Evolutionary conservation across 2,329 filamentous ascomycete genomes (phyloP).

Genomic region (Botrytis byssoidea): DNA sequence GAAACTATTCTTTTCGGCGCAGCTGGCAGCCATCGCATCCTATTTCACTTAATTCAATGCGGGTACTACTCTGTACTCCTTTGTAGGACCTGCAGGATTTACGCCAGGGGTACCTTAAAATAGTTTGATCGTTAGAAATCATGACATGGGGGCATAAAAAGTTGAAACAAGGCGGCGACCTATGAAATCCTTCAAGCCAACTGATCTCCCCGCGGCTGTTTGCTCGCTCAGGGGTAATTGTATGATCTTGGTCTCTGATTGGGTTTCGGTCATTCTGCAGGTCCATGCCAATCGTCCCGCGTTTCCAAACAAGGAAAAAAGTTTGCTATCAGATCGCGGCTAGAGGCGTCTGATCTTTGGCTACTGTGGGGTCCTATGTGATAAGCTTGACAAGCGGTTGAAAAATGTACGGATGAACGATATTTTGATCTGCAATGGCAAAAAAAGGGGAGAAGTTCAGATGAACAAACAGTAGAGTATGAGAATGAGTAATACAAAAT

Average conservation of each 20-base stretch:
- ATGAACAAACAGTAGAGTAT: neutral
- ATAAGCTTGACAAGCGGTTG: neutral
- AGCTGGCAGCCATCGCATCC: constrained; percentile 17
- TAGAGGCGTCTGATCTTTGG: constrained; percentile 17
- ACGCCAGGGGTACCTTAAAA: neutral
- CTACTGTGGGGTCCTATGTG: neutral
- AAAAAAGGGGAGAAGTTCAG: neutral
- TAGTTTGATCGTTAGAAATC: neutral
- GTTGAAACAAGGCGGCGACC: constrained; percentile 14
- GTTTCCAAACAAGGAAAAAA: neutral
- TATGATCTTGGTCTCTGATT: constrained; percentile 4
- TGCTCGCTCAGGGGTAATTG: neutral
- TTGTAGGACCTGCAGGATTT: constrained; percentile 11
- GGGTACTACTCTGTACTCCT: constrained; percentile 11
- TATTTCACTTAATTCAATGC: constrained; percentile 3
- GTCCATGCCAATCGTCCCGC: neutral
- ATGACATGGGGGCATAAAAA: constrained; percentile 4
- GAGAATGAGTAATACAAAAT: neutral
- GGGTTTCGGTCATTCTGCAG: neutral
- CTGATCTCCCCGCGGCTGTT: constrained; percentile 4
- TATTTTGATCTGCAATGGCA: neutral
- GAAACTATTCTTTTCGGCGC: constrained; percentile 8
- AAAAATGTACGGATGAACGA: neutral
- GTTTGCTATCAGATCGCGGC: constrained; percentile 9
- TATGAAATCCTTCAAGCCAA: neutral